phyloP scores from a whole-genome alignment of 768 basidiomycete genomes.

The Leccinum aurantiacum region DNA sequence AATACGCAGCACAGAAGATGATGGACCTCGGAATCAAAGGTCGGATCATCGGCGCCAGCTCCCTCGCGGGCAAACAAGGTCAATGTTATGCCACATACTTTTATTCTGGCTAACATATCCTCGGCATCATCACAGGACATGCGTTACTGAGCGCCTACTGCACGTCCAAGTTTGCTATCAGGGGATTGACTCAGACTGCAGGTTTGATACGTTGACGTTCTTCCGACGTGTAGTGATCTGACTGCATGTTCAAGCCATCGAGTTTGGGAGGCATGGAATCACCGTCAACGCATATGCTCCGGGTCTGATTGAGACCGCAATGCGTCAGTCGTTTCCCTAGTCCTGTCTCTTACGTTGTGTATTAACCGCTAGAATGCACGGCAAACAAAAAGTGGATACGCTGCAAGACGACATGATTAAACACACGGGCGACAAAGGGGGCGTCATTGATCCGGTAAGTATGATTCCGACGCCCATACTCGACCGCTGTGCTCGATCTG shows the following conservation, averaged over 20 bases:
- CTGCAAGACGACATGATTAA: constrained; percentile 16
- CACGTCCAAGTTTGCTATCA: constrained; percentile 43
- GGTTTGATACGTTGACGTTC: constrained; percentile 7
- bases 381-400: constrained; percentile 1
- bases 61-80: constrained; percentile 37
- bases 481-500: not conserved
- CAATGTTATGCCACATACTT: not conserved
- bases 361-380: not conserved
- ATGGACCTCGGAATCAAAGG: constrained; percentile 43
- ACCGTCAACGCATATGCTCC: constrained; percentile 38
- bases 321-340: constrained; percentile 24
- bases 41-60: constrained; percentile 41
- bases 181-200: constrained; percentile 41
- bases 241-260: constrained; percentile 27
- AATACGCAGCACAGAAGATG: constrained; percentile 45
- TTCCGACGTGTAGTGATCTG: not conserved
- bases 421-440: constrained; percentile 13
- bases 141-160: constrained; percentile 32
- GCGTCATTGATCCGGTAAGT: constrained; percentile 23
- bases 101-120: not conserved
- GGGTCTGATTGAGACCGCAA: constrained; percentile 28
- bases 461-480: not conserved
- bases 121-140: constrained; percentile 26
- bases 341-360: not conserved
- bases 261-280: constrained; percentile 32